Base-by-base conservation (phyloP, 108 stramenopile species). In the Nitzschia putrida region DNA sequence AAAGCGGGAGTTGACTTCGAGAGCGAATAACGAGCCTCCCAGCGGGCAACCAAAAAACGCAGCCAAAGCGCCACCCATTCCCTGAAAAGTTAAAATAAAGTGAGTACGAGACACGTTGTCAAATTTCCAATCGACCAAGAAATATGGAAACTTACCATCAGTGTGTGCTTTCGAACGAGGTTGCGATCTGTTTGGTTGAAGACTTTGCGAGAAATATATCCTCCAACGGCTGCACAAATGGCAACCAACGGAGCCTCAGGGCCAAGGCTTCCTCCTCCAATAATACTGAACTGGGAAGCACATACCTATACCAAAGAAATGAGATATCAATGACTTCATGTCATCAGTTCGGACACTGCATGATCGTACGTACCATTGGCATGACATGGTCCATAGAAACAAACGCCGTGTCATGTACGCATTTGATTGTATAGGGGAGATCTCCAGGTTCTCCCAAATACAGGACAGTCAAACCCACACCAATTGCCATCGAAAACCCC, bases 21-120 rank as follows among this genome's bases (percentile, higher is more conserved):
- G 53, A 0, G 86, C 83, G 66, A 88, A 88, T 16, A 85, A 45
- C 0, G 57, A 64, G 24, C 86, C 86, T 26, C 86, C 86, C 2
- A 88, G 57, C 7, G 86, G 86, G 7, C 66, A 69, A 37, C 86
- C 86, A 49, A 88, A 88, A 64, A 88, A 88, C 22, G 86, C 86
- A 22, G 86, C 76, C 13, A 88, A 65, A 22, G 86, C 86, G 18
- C 83, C 83, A 11, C 79, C 68, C 82, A 83, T 86, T 26, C 82
- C 85, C 54, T 56, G 54, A 23, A 13, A 56, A 56, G 6, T 3
- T 3, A 56, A 20, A 25, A 24, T 56, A 1, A 20, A 49, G 18
- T 5, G 54, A 56, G 1, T 16, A 3, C 1, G 20, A 23, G 22
- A 13, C 20, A 7, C 22, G 25, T 24, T 1, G 54, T 25, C 22